A percentile compares a stretch with the other conserved stretches of the same genome.
Conservation (phyloP, 768 basidiomycete species). For the Daedaleopsis nitida region DNA sequence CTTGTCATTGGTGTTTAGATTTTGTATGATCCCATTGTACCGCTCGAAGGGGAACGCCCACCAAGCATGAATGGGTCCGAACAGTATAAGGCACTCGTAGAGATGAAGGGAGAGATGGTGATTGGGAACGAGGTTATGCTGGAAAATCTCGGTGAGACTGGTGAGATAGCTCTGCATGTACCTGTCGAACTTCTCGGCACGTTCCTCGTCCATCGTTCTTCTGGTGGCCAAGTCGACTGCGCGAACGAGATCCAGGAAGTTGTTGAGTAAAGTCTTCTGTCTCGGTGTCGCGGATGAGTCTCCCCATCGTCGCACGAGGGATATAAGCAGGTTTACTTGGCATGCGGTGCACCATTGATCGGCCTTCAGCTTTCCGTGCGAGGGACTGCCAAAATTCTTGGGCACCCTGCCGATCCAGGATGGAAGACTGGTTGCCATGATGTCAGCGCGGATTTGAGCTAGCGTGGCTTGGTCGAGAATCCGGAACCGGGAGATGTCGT, state of each 20-base stretch:
- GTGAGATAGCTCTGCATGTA: slow-evolving; percentile 25
- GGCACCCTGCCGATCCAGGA: slow-evolving; percentile 36
- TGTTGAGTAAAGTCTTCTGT: slow-evolving; percentile 23
- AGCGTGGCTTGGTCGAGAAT: not conserved
- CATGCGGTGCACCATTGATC: slow-evolving; percentile 38
- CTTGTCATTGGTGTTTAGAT: not conserved
- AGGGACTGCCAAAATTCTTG: slow-evolving; percentile 33
- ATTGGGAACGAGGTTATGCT: slow-evolving; percentile 25
- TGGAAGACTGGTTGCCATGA: slow-evolving; percentile 20
- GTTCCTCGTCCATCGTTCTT: not conserved
- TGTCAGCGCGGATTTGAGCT: not conserved
- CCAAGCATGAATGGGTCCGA: slow-evolving; percentile 31
- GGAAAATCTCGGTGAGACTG: slow-evolving; percentile 22
- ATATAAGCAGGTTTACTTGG: slow-evolving; percentile 36
- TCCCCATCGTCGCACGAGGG: slow-evolving; percentile 39
- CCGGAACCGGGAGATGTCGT: slow-evolving; percentile 1
- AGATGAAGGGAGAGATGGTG: slow-evolving; percentile 38
- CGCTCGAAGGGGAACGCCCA: not conserved
- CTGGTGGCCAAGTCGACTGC: slow-evolving; percentile 27
- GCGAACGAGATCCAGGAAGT: slow-evolving; percentile 31
- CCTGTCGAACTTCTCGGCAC: slow-evolving; percentile 7
- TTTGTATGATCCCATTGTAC: not conserved
- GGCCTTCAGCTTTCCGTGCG: slow-evolving; percentile 36
- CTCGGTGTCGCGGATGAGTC: slow-evolving; percentile 3
- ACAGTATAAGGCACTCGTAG: slow-evolving; percentile 25